Percentiles rank a stretch among this genome's conserved stretches.
Conservation (phyloP, 2,329 filamentous ascomycete genomes). For the Xylariales sp. region DNA sequence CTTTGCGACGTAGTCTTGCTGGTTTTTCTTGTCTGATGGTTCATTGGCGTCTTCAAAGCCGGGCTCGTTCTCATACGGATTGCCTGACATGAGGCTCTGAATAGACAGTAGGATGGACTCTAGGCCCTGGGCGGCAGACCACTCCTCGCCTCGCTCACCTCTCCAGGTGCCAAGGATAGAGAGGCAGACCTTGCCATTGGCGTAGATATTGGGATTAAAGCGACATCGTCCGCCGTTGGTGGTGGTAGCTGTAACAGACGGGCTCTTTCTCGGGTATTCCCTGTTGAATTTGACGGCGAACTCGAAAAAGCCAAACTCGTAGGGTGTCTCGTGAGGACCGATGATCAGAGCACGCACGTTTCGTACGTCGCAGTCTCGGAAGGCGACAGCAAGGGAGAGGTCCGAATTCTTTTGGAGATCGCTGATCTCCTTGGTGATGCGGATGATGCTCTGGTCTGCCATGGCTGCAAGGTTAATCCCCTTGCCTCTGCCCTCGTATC, state of each 20-base stretch:
- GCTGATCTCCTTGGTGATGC: constrained; percentile 84
- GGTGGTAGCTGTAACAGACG: constrained; percentile 63
- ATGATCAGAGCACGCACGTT: constrained; percentile 85
- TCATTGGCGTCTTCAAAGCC: constrained; percentile 78
- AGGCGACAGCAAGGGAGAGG: constrained; percentile 83
- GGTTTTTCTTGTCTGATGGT: constrained; percentile 65
- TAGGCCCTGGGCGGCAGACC: constrained; percentile 92
- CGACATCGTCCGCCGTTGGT: constrained; percentile 85
- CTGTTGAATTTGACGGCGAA: constrained; percentile 73
- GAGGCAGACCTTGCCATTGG: constrained; percentile 87
- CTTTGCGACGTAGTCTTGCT: constrained; percentile 75
- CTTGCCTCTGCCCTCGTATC: too few relatives aligned
- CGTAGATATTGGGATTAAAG: constrained; percentile 97
- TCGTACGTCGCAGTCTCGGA: constrained; percentile 82
- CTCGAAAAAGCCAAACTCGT: constrained; percentile 98
- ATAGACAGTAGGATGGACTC: constrained; percentile 95
- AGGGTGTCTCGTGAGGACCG: constrained; percentile 89
- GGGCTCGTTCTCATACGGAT: constrained; percentile 95
- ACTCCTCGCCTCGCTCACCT: constrained; percentile 85
- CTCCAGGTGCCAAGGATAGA: constrained; percentile 95
- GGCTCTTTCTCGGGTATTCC: constrained; percentile 76
- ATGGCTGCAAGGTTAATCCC: too few relatives aligned
- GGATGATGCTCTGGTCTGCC: constrained; percentile 83
- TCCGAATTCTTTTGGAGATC: constrained; percentile 81
- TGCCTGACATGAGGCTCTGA: constrained; percentile 89